These are phyloP conservation scores for Fraxinus angustifolia DNA, from an alignment of 305 asterid genomes.

Conservation along the genomic window DNA sequence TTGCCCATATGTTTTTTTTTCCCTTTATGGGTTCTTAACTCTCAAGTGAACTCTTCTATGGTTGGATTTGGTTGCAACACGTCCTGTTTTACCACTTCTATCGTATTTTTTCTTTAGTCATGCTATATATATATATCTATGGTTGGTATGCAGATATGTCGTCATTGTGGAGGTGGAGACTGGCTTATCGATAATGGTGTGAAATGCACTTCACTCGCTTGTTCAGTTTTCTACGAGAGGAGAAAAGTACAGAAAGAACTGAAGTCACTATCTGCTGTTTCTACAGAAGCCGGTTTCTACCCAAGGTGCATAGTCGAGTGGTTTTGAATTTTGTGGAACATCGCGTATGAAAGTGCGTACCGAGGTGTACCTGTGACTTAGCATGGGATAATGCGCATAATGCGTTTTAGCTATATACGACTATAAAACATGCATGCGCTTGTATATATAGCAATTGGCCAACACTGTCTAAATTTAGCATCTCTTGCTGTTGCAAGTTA, in stretches of 20 bases:
- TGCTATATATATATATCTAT: neutral
- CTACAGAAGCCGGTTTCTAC: constrained; percentile 59
- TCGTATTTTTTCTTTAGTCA: neutral
- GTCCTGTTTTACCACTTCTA: neutral
- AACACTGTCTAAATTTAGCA: neutral
- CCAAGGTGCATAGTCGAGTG: constrained; percentile 78
- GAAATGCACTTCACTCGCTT: constrained; percentile 82
- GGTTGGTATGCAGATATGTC: constrained; percentile 59
- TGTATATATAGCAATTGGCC: neutral
- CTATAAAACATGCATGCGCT: neutral
- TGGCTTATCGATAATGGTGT: constrained; percentile 82
- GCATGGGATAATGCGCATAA: neutral
- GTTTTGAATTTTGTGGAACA: constrained; percentile 33
- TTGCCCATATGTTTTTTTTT: neutral
- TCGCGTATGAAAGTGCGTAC: neutral
- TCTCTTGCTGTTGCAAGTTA: neutral
- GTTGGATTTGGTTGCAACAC: neutral
- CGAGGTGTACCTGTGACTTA: neutral
- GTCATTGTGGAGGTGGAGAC: constrained; percentile 97
- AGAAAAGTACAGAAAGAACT: constrained; percentile 78
- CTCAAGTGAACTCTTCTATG: neutral
- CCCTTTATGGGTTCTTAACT: neutral
- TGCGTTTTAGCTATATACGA: neutral
- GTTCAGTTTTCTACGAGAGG: constrained; percentile 85
- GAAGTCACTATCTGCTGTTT: constrained; percentile 58